These are phyloP conservation scores for Keithomyces neogunnii DNA, from an alignment of 2,329 filamentous ascomycete species.

Conservation along the genomic window DNA sequence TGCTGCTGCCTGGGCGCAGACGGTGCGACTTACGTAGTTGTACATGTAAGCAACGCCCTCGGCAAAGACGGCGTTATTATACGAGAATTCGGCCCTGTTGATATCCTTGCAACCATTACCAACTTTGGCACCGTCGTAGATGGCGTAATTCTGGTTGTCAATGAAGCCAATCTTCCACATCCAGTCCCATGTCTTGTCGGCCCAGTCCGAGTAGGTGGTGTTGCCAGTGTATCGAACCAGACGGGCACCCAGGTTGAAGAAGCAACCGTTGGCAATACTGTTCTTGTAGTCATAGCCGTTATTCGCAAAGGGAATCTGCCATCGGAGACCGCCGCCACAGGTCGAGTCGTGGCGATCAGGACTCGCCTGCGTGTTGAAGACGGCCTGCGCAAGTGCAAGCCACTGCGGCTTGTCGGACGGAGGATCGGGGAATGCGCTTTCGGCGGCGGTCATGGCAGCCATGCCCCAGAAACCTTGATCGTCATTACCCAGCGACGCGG, in stretches of 20 bases:
- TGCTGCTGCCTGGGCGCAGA: neutral
- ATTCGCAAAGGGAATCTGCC: slow-evolving; percentile 71
- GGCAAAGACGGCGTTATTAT: slow-evolving; percentile 50
- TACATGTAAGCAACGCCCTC: slow-evolving; percentile 57
- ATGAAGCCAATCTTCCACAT: slow-evolving; percentile 47
- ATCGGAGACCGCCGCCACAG: slow-evolving; percentile 57
- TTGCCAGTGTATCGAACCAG: slow-evolving; percentile 64
- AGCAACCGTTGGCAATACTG: slow-evolving; percentile 48
- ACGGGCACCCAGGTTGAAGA: slow-evolving; percentile 59
- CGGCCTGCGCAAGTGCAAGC: slow-evolving; percentile 50
- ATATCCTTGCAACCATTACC: slow-evolving; percentile 44
- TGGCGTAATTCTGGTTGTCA: slow-evolving; percentile 47
- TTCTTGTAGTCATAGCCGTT: slow-evolving; percentile 71
- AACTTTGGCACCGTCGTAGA: slow-evolving; percentile 50
- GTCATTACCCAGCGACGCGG: slow-evolving; percentile 49
- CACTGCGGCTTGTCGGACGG: slow-evolving; percentile 40
- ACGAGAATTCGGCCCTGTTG: slow-evolving; percentile 50
- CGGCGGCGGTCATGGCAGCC: slow-evolving; percentile 52
- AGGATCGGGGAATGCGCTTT: slow-evolving; percentile 48
- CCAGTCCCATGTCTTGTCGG: slow-evolving; percentile 57
- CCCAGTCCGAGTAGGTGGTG: slow-evolving; percentile 55
- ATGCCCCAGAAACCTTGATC: slow-evolving; percentile 62
- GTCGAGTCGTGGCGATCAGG: slow-evolving; percentile 49
- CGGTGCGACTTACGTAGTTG: slow-evolving; percentile 36
- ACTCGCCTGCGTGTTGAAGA: slow-evolving; percentile 51